Base-by-base conservation (phyloP, 1,139 yeast species). In the Sugiyamaella castrensis region DNA sequence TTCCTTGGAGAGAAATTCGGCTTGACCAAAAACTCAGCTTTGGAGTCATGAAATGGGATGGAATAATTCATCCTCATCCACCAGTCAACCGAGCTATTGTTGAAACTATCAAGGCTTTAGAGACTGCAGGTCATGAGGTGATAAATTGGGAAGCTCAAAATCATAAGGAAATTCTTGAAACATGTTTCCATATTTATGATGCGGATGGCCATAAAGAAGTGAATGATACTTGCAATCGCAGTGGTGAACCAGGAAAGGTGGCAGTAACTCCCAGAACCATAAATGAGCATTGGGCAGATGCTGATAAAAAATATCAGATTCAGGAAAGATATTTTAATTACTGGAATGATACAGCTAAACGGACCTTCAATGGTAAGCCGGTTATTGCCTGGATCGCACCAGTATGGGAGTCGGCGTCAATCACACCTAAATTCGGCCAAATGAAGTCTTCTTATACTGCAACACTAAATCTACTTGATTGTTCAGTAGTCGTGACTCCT, bases 401-500 rank as follows among this genome's bases (percentile, higher is more conserved):
- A n/a, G 43, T 13, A 9, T 37, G 47, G 32, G 47, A 35, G 19
- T 29, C 41, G 27, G 47, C 36, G 12, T 29, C 42, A 13, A 37
- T 37, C 15, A 16, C 8, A 7, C 36, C 30, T 11, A 12, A 16
- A 28, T 43, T 43, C 11, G 30, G 27, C 13, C 30, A 30, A 13
- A 36, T 29, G 30, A 19, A 13, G 15, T 36, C 29, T 9, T 37
- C 47, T 26, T 48, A 51, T 48, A 51, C 56, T 43, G 36, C 47
- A 52, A 36, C 57, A 1, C 57, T 56, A 53, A 59, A 59, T 38
- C 39, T 51, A 9, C 51, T 59, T 16, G 63, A 59, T 43, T 58
- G 57, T 38, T 62, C 63, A 2, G 62, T 60, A 7, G 36, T 36
- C 2, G 74, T 78, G 3, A 63, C 81, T 47, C 87, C 88, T 1